These are phyloP conservation scores for Lepidium africanum DNA, from an alignment of 345 rosid genomes.

Conservation along the genomic window DNA sequence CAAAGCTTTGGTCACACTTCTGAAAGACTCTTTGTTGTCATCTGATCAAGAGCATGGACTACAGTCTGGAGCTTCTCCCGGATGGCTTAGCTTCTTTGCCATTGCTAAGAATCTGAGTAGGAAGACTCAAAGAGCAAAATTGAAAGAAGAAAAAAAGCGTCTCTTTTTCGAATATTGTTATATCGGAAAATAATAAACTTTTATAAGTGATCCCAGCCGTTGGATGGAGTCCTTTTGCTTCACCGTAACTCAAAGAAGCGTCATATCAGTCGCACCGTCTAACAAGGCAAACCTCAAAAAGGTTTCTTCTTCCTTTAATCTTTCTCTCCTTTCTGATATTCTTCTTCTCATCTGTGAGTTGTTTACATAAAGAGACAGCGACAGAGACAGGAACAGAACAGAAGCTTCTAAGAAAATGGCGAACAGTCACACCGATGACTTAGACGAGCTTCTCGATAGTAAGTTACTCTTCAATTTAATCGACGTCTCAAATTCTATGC, in stretches of 20 bases:
- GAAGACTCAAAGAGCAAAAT: not conserved
- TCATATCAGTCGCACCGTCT: constrained; percentile 15
- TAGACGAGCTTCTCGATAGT: constrained; percentile 95
- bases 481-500: not conserved
- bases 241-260: constrained; percentile 1
- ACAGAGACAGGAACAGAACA: not conserved
- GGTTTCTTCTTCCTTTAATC: constrained; percentile 18
- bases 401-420: constrained; percentile 39
- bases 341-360: constrained; percentile 8
- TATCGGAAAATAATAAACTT: not conserved
- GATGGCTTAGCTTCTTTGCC: constrained; percentile 44
- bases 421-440: constrained; percentile 56
- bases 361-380: not conserved
- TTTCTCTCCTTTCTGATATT: not conserved
- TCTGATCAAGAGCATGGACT: constrained; percentile 80
- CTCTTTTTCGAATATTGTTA: not conserved
- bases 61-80: constrained; percentile 92
- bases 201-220: constrained; percentile 8
- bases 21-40: constrained; percentile 67
- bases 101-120: not conserved
- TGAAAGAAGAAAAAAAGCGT: not conserved
- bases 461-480: constrained; percentile 13
- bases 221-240: constrained; percentile 6
- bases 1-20: constrained; percentile 17
- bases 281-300: not conserved